These are phyloP conservation scores for Chloranthus sessilifolius DNA, from an alignment of 164 flowering plant species.

Conservation along the genomic window DNA sequence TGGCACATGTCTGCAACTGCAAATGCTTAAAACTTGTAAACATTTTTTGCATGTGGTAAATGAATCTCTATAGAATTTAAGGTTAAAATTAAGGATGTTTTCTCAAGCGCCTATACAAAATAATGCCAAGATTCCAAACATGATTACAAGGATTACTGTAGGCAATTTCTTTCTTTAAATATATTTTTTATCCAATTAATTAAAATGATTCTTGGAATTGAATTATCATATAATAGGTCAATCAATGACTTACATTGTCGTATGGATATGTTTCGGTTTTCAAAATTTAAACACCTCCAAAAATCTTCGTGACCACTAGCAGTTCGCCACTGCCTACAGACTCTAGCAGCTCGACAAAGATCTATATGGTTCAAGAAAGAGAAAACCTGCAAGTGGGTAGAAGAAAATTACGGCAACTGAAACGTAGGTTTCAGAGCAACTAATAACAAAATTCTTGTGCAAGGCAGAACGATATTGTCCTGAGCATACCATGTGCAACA, in stretches of 20 bases:
- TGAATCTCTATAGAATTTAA: too few relatives aligned
- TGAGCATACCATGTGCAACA: slow-evolving; percentile 81
- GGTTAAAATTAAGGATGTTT: too few relatives aligned
- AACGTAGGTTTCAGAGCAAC: neutral
- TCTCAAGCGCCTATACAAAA: too few relatives aligned
- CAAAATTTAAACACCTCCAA: slow-evolving; percentile 86
- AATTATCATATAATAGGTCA: too few relatives aligned
- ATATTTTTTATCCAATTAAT: too few relatives aligned
- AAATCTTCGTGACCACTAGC: slow-evolving; percentile 97
- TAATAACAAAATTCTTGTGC: neutral
- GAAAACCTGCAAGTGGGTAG: slow-evolving; percentile 57
- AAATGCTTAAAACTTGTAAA: slow-evolving; percentile 10
- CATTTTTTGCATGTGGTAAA: too few relatives aligned
- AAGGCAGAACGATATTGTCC: too few relatives aligned
- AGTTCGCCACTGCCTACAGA: slow-evolving; percentile 92
- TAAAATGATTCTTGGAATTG: too few relatives aligned
- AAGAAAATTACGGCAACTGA: slow-evolving; percentile 2
- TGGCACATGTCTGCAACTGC: slow-evolving; percentile 87
- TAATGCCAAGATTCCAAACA: too few relatives aligned
- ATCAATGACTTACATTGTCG: slow-evolving; percentile 81
- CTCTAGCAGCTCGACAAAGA: slow-evolving; percentile 84
- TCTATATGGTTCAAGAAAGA: slow-evolving; percentile 77
- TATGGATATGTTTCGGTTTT: slow-evolving; percentile 56
- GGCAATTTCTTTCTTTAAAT: too few relatives aligned
- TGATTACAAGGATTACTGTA: too few relatives aligned